These are phyloP conservation scores for Coriolopsis trogii DNA, from an alignment of 1,284 basidiomycete genomes.

Conservation along the genomic window DNA sequence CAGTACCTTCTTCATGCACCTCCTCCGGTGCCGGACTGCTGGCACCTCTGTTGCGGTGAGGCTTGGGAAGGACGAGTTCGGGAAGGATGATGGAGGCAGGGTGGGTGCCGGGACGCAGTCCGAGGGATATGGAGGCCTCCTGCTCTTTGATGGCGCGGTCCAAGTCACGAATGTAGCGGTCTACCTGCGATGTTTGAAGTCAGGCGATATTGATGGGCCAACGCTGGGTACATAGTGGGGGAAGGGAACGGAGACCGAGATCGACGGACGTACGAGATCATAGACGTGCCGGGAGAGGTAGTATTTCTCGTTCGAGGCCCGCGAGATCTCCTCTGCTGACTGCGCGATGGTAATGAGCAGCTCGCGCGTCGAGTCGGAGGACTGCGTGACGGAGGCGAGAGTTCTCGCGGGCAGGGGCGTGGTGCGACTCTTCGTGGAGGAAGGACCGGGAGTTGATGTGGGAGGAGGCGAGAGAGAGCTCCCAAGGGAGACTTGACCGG, in stretches of 20 bases:
- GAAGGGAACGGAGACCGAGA: neutral
- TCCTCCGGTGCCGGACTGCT: slow-evolving; percentile 40
- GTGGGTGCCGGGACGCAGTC: slow-evolving; percentile 54
- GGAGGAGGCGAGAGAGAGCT: neutral
- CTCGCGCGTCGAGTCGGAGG: slow-evolving; percentile 45
- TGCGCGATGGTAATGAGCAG: slow-evolving; percentile 60
- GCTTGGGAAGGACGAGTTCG: slow-evolving; percentile 58
- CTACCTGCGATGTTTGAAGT: slow-evolving; percentile 45
- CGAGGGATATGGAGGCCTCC: slow-evolving; percentile 59
- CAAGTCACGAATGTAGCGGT: slow-evolving; percentile 71
- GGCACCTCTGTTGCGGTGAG: slow-evolving; percentile 45
- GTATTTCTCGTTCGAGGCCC: slow-evolving; percentile 72
- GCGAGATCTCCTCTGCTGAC: slow-evolving; percentile 60
- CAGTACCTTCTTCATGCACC: neutral
- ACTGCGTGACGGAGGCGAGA: slow-evolving; percentile 5
- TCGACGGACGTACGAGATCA: slow-evolving; percentile 68
- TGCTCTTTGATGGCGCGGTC: slow-evolving; percentile 78
- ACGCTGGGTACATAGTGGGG: slow-evolving; percentile 1
- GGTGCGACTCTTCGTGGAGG: slow-evolving; percentile 5
- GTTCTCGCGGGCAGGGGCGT: neutral
- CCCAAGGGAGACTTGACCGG: slow-evolving; percentile 1
- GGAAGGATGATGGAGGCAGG: slow-evolving; percentile 59
- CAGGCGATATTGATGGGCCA: slow-evolving; percentile 15
- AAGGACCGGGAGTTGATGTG: neutral
- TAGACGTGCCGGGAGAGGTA: slow-evolving; percentile 69